Percentiles rank a stretch among this genome's conserved stretches.
These are phyloP conservation scores for Cercospora zeae-maydis DNA, from an alignment of 2,329 filamentous ascomycete species.

Conservation along the genomic window DNA sequence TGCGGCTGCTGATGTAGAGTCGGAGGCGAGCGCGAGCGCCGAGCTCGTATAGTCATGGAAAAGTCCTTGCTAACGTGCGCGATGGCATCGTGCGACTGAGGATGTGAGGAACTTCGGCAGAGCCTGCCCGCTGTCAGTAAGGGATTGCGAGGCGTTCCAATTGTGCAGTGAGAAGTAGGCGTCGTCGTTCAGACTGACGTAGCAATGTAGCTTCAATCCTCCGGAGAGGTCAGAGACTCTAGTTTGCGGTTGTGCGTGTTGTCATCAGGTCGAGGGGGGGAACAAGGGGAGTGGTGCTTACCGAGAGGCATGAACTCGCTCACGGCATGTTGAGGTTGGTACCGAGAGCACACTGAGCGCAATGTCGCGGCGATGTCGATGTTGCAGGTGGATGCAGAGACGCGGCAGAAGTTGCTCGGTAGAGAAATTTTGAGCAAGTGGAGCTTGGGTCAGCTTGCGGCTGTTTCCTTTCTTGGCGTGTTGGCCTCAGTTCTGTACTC, in stretches of 20 bases:
- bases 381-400: not conserved
- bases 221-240: slow-evolving; percentile 30
- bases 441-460: slow-evolving; percentile 4
- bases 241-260: slow-evolving; percentile 31
- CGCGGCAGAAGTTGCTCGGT: slow-evolving; percentile 1
- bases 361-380: not conserved
- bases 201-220: slow-evolving; percentile 31
- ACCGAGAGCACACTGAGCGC: not conserved
- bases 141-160: not conserved
- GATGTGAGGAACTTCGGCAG: not conserved
- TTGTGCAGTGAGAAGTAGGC: not conserved
- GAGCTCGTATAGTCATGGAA: not conserved
- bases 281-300: slow-evolving; percentile 8
- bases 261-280: slow-evolving; percentile 20
- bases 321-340: not conserved
- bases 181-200: slow-evolving; percentile 28
- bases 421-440: slow-evolving; percentile 3
- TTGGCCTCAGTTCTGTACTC: not conserved
- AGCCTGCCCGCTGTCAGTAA: not conserved
- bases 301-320: slow-evolving; percentile 1
- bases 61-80: not conserved
- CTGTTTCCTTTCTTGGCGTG: not conserved
- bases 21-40: not conserved
- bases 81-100: not conserved
- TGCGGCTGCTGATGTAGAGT: not conserved